A percentile compares a stretch with the other conserved stretches of the same genome.
Conservation (phyloP, 1,284 basidiomycete species). For the Cutaneotrichosporon cavernicola region DNA sequence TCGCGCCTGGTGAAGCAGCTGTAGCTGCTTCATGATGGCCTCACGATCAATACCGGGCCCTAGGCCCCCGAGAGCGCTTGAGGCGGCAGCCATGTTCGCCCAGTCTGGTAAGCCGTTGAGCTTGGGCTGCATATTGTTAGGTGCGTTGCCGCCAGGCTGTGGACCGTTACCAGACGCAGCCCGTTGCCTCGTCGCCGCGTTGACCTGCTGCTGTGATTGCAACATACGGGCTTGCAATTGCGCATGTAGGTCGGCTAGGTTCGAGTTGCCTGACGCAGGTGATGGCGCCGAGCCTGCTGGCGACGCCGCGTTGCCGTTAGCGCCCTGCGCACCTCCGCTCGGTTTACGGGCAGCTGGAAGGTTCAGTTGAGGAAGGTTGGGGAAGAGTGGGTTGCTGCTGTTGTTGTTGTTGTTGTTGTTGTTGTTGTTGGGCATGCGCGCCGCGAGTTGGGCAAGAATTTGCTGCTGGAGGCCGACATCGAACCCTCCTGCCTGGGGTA, state of each 20-base stretch:
- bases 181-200: conserved; percentile 21
- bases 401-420: conserved; percentile 9
- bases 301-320: conserved; percentile 7
- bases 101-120: conserved; percentile 21
- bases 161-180: conserved; percentile 1
- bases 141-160: neutral
- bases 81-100: conserved; percentile 20
- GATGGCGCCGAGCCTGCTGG: conserved; percentile 8
- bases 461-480: conserved; percentile 20
- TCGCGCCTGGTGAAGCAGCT: conserved; percentile 36
- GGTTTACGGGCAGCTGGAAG: conserved; percentile 12
- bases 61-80: conserved; percentile 25
- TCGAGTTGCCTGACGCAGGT: conserved; percentile 9
- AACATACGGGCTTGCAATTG: conserved; percentile 27
- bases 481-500: conserved; percentile 3
- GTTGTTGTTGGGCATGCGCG: conserved; percentile 13
- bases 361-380: conserved; percentile 19
- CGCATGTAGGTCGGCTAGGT: conserved; percentile 22
- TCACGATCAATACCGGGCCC: conserved; percentile 36
- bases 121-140: neutral
- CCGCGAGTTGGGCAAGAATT: conserved; percentile 24
- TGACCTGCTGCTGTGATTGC: conserved; percentile 28
- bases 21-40: conserved; percentile 47
- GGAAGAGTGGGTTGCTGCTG: conserved; percentile 11
- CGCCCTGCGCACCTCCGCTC: conserved; percentile 7